phyloP scores from a whole-genome alignment of 2,329 filamentous ascomycete species.

The Bisporella sp. region DNA sequence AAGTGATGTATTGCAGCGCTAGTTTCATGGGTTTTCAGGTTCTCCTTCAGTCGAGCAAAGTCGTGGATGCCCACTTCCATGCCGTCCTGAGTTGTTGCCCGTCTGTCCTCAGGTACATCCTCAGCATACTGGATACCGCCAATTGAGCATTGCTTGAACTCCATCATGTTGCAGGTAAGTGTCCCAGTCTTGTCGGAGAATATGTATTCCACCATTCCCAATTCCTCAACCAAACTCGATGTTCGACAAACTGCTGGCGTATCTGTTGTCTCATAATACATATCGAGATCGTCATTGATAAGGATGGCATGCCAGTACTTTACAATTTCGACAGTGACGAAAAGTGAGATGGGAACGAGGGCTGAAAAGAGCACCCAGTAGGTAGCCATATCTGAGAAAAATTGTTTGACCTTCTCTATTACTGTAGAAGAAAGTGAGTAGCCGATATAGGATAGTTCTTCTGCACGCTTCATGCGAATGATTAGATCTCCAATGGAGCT shows the following conservation, averaged over 20 bases:
- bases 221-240: slow-evolving; percentile 90
- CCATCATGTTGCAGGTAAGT: slow-evolving; percentile 97
- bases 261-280: slow-evolving; percentile 93
- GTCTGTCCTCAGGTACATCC: slow-evolving; percentile 83
- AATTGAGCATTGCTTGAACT: slow-evolving; percentile 93
- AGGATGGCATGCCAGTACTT: slow-evolving; percentile 98
- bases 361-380: slow-evolving; percentile 99
- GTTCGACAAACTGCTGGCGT: slow-evolving; percentile 94
- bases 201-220: slow-evolving; percentile 97
- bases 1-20: slow-evolving; percentile 72
- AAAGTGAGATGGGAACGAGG: slow-evolving; percentile 92
- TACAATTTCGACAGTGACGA: slow-evolving; percentile 94
- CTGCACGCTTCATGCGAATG: slow-evolving; percentile 56
- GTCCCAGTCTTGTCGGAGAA: slow-evolving; percentile 98
- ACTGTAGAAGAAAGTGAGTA: slow-evolving; percentile 54
- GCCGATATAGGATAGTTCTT: slow-evolving; percentile 65
- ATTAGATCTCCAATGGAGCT: slow-evolving; percentile 89
- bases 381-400: slow-evolving; percentile 91
- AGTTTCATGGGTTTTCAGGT: slow-evolving; percentile 50
- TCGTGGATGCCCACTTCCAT: slow-evolving; percentile 65
- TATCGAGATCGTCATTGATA: slow-evolving; percentile 95
- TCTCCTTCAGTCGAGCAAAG: slow-evolving; percentile 56
- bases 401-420: slow-evolving; percentile 59
- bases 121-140: slow-evolving; percentile 91
- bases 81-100: slow-evolving; percentile 71